Conservation (phyloP, 768 basidiomycete genomes). For the Neoboletus magnificus region DNA sequence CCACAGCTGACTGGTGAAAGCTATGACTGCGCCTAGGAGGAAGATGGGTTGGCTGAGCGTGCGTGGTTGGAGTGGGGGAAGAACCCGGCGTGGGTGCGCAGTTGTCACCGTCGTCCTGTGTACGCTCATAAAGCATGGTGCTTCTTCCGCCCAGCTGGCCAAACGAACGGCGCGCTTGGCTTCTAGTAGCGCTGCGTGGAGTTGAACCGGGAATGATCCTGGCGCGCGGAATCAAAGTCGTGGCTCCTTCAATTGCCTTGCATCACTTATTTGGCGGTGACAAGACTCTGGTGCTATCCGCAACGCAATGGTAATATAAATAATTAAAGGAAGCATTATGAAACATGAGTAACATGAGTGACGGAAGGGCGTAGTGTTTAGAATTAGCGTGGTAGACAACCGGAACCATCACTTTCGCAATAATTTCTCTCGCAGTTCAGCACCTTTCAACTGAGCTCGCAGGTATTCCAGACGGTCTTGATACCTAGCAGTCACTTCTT, state of each 20-base stretch:
- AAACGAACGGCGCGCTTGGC: neutral
- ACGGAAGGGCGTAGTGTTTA: conserved; percentile 3
- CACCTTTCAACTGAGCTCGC: conserved; percentile 78
- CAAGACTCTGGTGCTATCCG: neutral
- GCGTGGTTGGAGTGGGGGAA: conserved; percentile 43
- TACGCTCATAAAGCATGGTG: conserved; percentile 13
- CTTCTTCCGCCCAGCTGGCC: neutral
- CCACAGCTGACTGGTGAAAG: conserved; percentile 56
- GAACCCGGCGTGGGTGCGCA: conserved; percentile 30
- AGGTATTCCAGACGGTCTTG: conserved; percentile 76
- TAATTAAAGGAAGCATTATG: conserved; percentile 16
- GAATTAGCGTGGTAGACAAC: neutral
- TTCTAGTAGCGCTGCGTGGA: neutral
- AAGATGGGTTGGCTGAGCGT: conserved; percentile 28
- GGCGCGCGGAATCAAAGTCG: neutral
- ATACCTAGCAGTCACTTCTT: conserved; percentile 70
- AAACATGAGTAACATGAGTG: conserved; percentile 11
- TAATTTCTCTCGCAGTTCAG: conserved; percentile 79
- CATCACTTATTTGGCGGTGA: neutral
- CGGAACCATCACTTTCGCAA: conserved; percentile 48
- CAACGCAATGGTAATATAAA: conserved; percentile 1
- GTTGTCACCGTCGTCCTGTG: conserved; percentile 33
- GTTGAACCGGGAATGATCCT: neutral
- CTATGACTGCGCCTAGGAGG: conserved; percentile 48
- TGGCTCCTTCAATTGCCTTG: neutral